Base-by-base conservation (phyloP, 495 filamentous ascomycete genomes). In the Xylaria nigripes region DNA sequence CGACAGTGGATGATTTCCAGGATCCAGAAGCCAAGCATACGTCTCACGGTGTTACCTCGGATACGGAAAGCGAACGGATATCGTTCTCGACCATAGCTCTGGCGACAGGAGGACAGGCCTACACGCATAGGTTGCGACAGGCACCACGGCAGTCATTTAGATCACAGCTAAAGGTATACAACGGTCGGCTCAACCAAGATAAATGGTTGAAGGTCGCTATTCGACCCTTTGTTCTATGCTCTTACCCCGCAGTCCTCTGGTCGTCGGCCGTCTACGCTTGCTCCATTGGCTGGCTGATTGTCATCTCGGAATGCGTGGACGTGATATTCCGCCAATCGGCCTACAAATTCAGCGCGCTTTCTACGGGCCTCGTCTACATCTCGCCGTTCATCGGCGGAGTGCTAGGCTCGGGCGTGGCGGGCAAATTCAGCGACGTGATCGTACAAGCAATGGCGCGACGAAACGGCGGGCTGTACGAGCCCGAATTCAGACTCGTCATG, bases 391-490 rank as follows among this genome's bases (percentile, higher is more conserved):
- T 94, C 46, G 93, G 92, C 38, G 91, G 89, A 10, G 74, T 98
- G 5, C 78, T 96, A 2, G 93, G 93, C 29, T 95, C 93, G 0
- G 90, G 84, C 0, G 86, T 96, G 0, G 92, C 93, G 1, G 93
- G 93, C 23, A 88, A 86, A 65, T 81, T 95, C 16, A 90, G 87
- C 2, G 93, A 98, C 61, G 68, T 90, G 24, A 81, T 96, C 45
- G 89, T 90, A 4, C 81, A 79, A 47, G 83, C 67, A 15, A 88
- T 98, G 84, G 81, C 86, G 6, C 76, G 81, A 15, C 78, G 83
- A n/a, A 98, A 98, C 59, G 87, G 85, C 15, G 93, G 93, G 7
- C 75, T 98, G 13, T 98, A 96, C 69, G 93, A 96, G 70, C 92
- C 92, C 2, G 92, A 98, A 70, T 96, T 96, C 69, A 78, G 92